Evolutionary conservation across 257 asterid genomes (phyloP).

Genomic region (Scutellaria barbata): DNA sequence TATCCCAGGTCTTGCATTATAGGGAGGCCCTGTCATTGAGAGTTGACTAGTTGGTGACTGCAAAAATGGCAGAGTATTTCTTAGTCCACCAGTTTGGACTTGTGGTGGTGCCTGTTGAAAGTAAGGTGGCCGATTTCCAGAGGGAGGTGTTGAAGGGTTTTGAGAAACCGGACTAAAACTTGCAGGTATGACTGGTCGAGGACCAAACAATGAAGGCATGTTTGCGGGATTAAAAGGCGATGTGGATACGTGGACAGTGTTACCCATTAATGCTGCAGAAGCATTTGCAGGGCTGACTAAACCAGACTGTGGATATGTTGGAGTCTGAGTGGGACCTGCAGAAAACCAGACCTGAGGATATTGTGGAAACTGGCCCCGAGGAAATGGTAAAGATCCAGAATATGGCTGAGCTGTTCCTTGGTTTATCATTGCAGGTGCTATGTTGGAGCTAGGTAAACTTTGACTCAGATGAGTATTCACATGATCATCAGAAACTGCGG

Average conservation of each 20-base stretch:
- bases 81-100: conserved; percentile 53
- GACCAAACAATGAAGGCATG: conserved; percentile 55
- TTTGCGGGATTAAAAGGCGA: conserved; percentile 45
- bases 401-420: conserved; percentile 55
- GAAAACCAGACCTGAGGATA: conserved; percentile 68
- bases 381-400: conserved; percentile 47
- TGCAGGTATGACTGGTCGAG: conserved; percentile 48
- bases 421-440: conserved; percentile 39
- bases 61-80: conserved; percentile 45
- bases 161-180: conserved; percentile 56
- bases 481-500: conserved; percentile 45
- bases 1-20: conserved; percentile 40
- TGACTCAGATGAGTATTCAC: conserved; percentile 37
- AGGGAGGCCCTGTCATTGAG: conserved; percentile 43
- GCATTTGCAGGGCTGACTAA: conserved; percentile 38
- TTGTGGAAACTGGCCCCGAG: conserved; percentile 57
- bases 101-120: conserved; percentile 48
- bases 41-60: conserved; percentile 42
- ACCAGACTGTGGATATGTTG: conserved; percentile 44
- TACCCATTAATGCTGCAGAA: conserved; percentile 45
- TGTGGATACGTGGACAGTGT: conserved; percentile 45
- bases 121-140: conserved; percentile 52
- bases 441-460: conserved; percentile 37
- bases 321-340: conserved; percentile 48
- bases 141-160: conserved; percentile 46